phyloP scores from a whole-genome alignment of 306 rosid species.

The Delonix regia region DNA sequence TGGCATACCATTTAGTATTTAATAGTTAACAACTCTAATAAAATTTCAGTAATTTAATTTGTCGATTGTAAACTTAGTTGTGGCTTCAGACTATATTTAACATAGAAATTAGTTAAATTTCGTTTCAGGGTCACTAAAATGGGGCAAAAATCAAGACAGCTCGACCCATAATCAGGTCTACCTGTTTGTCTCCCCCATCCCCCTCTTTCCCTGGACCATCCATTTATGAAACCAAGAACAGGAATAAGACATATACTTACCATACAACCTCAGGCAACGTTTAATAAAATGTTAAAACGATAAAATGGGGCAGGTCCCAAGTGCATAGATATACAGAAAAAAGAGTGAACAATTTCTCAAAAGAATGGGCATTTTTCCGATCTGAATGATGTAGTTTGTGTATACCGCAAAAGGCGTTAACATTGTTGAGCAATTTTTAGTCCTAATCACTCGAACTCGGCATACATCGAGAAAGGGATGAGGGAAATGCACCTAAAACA shows the following conservation, averaged over 20 bases:
- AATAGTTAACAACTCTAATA: slow-evolving; percentile 9
- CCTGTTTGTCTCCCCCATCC: not conserved
- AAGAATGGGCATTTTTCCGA: not conserved
- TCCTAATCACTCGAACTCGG: not conserved
- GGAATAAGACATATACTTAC: not conserved
- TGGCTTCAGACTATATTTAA: not conserved
- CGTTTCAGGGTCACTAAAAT: not conserved
- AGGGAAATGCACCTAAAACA: slow-evolving; percentile 1
- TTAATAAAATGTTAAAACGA: not conserved
- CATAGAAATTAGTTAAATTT: not conserved
- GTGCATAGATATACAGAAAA: not conserved
- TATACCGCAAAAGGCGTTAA: not conserved
- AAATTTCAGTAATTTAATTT: slow-evolving; percentile 18
- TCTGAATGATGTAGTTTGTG: not conserved
- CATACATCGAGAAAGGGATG: not conserved
- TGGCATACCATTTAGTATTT: not conserved
- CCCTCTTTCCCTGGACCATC: not conserved
- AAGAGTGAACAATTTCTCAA: not conserved
- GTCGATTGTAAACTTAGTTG: not conserved
- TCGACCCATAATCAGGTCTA: not conserved
- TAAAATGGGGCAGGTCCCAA: not conserved
- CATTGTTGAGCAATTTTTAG: slow-evolving; percentile 11
- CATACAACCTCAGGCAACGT: not conserved
- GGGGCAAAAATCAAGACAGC: not conserved
- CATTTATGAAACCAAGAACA: not conserved